A percentile compares a stretch with the other conserved stretches of the same genome.
Evolutionary conservation across 805 yeast species (phyloP).

Genomic region (Candida xyloterini): DNA sequence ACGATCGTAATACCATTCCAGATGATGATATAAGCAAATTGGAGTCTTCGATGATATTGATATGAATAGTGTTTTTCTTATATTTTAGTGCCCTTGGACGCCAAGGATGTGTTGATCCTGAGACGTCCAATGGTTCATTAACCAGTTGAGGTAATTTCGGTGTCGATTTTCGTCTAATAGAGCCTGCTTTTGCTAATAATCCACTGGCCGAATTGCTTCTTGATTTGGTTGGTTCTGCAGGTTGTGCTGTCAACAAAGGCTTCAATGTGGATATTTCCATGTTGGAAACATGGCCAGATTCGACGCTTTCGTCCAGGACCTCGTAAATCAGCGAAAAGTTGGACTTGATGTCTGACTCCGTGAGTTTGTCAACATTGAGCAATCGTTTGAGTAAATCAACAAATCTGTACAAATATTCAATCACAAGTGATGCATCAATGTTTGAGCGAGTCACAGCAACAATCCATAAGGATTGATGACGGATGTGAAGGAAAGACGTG

Average conservation of each 20-base stretch:
- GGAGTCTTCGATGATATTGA: constrained; percentile 74
- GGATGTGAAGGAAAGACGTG: constrained; percentile 82
- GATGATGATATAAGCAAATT: constrained; percentile 64
- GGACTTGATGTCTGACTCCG: constrained; percentile 53
- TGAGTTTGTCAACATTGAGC: constrained; percentile 28
- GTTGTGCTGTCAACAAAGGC: constrained; percentile 29
- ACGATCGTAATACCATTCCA: constrained; percentile 62
- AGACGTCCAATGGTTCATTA: constrained; percentile 12
- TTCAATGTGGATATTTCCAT: constrained; percentile 49
- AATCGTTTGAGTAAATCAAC: constrained; percentile 47
- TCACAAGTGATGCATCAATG: constrained; percentile 74
- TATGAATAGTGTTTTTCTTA: constrained; percentile 73
- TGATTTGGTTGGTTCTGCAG: constrained; percentile 1
- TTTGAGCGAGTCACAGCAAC: constrained; percentile 90
- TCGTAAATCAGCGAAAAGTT: constrained; percentile 73
- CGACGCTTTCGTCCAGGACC: constrained; percentile 69
- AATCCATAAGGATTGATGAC: constrained; percentile 61
- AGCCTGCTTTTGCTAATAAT: constrained; percentile 21
- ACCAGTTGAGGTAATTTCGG: constrained; percentile 8
- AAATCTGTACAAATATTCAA: constrained; percentile 73
- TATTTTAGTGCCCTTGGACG: constrained; percentile 67
- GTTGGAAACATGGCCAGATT: constrained; percentile 73
- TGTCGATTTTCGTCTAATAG: constrained; percentile 20
- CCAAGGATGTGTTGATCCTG: constrained; percentile 52
- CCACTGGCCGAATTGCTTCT: constrained; percentile 12